Conservation (phyloP, 2,329 filamentous ascomycete genomes). For the Paramyrothecium sp. region DNA sequence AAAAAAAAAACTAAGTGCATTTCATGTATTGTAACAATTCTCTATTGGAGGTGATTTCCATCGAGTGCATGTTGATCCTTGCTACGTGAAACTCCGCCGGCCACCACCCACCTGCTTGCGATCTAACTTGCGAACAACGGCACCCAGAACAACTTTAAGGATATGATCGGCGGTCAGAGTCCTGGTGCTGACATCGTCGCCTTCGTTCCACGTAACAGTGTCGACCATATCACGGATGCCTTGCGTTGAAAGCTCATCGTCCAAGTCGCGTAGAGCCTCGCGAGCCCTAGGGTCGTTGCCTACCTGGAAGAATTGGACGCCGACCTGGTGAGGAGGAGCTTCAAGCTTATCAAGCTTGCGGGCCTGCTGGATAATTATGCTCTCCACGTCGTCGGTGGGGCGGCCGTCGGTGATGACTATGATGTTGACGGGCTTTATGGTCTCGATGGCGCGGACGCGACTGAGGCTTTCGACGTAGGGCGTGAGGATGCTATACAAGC, state of each 20-base stretch:
- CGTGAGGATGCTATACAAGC: constrained; percentile 68
- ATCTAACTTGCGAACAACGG: constrained; percentile 56
- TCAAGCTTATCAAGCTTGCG: constrained; percentile 66
- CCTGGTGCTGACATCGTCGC: constrained; percentile 33
- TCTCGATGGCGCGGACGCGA: constrained; percentile 36
- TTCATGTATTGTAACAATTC: no score
- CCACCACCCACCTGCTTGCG: constrained; percentile 16
- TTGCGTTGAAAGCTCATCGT: constrained; percentile 61
- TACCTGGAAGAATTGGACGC: constrained; percentile 95
- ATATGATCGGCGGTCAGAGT: constrained; percentile 67
- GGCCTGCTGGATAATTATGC: constrained; percentile 65
- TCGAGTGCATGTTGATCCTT: no score
- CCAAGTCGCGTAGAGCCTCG: constrained; percentile 66
- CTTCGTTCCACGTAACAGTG: constrained; percentile 71
- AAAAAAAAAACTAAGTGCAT: no score
- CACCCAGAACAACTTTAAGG: constrained; percentile 79
- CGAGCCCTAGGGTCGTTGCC: constrained; percentile 68
- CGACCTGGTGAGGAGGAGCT: constrained; percentile 78
- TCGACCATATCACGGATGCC: constrained; percentile 85
- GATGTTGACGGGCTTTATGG: constrained; percentile 78
- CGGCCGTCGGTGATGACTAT: constrained; percentile 91
- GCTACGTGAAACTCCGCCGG: constrained; percentile 7
- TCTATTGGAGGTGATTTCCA: no score
- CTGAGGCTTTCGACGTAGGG: constrained; percentile 60
- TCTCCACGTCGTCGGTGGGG: constrained; percentile 76